These are phyloP conservation scores for Lactuca sativa DNA, from an alignment of 129 eudicot species.

Conservation along the genomic window DNA sequence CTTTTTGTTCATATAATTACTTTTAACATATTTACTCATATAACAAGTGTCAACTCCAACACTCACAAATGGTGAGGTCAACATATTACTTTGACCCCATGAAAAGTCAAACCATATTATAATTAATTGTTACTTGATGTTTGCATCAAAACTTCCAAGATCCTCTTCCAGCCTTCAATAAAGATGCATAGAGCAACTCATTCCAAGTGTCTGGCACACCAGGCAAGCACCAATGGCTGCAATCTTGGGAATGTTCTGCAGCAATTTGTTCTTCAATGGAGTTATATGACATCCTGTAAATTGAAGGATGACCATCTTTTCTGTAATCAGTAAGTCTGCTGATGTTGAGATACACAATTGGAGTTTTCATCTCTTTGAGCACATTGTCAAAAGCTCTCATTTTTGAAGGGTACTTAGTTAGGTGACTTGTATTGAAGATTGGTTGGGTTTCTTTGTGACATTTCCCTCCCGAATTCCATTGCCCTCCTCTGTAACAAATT, in stretches of 20 bases:
- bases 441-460: constrained; percentile 92
- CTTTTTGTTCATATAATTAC: background rate
- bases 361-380: constrained; percentile 64
- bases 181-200: constrained; percentile 79
- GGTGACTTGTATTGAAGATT: constrained; percentile 52
- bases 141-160: constrained; percentile 44
- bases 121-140: background rate
- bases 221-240: constrained; percentile 99
- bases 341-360: constrained; percentile 67
- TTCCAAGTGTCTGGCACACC: constrained; percentile 98
- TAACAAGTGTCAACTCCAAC: constrained; percentile 12
- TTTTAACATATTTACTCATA: constrained; percentile 25
- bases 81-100: constrained; percentile 5
- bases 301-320: constrained; percentile 88
- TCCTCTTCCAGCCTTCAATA: constrained; percentile 53
- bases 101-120: constrained; percentile 18
- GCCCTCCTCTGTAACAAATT: constrained; percentile 72
- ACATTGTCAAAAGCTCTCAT: constrained; percentile 74
- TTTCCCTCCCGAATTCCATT: constrained; percentile 93
- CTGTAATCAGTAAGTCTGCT: constrained; percentile 87
- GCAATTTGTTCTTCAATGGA: constrained; percentile 51
- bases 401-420: constrained; percentile 71
- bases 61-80: constrained; percentile 13
- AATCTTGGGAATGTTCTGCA: constrained; percentile 63
- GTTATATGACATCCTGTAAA: constrained; percentile 66